phyloP scores from a whole-genome alignment of 2,329 filamentous ascomycete genomes.

The Pseudogymnoascus sp. region DNA sequence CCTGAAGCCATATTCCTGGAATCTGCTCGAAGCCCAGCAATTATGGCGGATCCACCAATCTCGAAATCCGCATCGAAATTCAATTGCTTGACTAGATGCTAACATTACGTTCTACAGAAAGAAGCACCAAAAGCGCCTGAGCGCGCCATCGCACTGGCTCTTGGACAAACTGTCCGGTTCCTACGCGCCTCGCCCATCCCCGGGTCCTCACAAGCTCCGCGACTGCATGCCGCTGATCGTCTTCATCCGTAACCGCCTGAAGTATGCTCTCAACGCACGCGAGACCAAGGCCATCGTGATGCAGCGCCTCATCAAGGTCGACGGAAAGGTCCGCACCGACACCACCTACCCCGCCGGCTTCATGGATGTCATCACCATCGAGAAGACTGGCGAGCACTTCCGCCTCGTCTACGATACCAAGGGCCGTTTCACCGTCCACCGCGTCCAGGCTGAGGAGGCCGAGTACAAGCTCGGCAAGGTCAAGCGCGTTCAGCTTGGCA shows the following conservation, averaged over 20 bases:
- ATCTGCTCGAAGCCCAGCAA: neutral
- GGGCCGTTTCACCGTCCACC: slow-evolving; percentile 99
- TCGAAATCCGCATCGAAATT: neutral
- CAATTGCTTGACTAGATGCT: slow-evolving; percentile 12
- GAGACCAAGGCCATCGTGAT: slow-evolving; percentile 97
- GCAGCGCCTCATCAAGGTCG: slow-evolving; percentile 99
- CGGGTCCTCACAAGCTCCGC: slow-evolving; percentile 97
- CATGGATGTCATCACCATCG: slow-evolving; percentile 99
- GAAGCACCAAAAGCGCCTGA: slow-evolving; percentile 99
- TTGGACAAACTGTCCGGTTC: slow-evolving; percentile 97
- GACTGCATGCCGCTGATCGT: slow-evolving; percentile 98
- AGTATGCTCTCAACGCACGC: slow-evolving; percentile 98
- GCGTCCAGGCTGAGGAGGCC: slow-evolving; percentile 96
- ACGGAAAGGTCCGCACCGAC: slow-evolving; percentile 99
- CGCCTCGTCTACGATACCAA: slow-evolving; percentile 99
- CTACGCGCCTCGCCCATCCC: slow-evolving; percentile 62
- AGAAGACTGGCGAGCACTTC: slow-evolving; percentile 99
- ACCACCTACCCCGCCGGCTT: slow-evolving; percentile 93
- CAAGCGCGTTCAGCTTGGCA: slow-evolving; percentile 98
- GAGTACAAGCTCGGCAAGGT: slow-evolving; percentile 99
- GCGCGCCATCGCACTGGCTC: slow-evolving; percentile 98
- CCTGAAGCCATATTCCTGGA: neutral
- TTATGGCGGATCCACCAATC: neutral
- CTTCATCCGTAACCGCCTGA: slow-evolving; percentile 93
- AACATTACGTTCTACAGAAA: slow-evolving; percentile 49